These are phyloP conservation scores for Penicillium sp. DNA, from an alignment of 2,329 filamentous ascomycete genomes.

Conservation along the genomic window DNA sequence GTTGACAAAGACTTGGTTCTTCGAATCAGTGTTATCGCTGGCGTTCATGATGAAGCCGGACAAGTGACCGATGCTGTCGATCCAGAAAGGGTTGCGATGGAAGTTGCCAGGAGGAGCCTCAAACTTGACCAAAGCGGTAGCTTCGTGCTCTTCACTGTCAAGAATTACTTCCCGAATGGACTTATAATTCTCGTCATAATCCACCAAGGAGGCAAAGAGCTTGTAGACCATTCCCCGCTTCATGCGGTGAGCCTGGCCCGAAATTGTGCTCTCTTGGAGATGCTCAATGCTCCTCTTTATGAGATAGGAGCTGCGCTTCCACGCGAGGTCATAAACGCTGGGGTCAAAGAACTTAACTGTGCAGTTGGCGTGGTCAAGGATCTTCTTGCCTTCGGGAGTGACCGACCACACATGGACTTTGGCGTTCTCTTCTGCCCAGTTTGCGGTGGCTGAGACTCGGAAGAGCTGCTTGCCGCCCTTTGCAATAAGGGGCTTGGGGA, in stretches of 20 bases:
- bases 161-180: conserved; percentile 58
- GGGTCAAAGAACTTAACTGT: conserved; percentile 35
- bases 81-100: conserved; percentile 58
- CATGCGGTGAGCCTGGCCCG: conserved; percentile 67
- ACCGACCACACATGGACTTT: conserved; percentile 38
- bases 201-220: conserved; percentile 58
- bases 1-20: conserved; percentile 59
- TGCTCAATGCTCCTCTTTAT: conserved; percentile 61
- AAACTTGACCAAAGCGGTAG: conserved; percentile 54
- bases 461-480: conserved; percentile 40
- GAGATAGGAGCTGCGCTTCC: conserved; percentile 64
- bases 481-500: conserved; percentile 56
- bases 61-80: conserved; percentile 56
- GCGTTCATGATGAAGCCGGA: conserved; percentile 60
- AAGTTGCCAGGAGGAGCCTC: conserved; percentile 55
- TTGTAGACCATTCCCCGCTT: conserved; percentile 76
- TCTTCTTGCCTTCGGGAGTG: conserved; percentile 37
- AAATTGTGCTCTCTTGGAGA: conserved; percentile 58
- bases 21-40: conserved; percentile 56
- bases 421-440: conserved; percentile 34
- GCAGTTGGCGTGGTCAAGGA: conserved; percentile 37
- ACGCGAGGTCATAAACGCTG: conserved; percentile 24
- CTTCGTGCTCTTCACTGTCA: conserved; percentile 54
- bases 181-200: conserved; percentile 55
- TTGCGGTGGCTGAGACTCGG: conserved; percentile 35